Evolutionary conservation across 2,329 filamentous ascomycete genomes (phyloP).

Genomic region (Clarireedia sp.): DNA sequence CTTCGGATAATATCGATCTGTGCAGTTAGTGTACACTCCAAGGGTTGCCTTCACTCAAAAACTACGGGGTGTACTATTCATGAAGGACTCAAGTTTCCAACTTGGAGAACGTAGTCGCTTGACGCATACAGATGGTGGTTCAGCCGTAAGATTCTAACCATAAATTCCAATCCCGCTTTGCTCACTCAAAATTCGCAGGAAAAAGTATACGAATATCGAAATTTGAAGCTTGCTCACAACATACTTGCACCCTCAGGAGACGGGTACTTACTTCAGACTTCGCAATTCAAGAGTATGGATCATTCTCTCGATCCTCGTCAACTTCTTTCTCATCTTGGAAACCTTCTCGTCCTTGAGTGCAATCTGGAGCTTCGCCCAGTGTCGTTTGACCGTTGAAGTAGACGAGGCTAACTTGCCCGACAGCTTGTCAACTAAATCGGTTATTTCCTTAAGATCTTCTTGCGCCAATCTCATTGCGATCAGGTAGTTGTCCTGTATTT

Average conservation of each 20-base stretch:
- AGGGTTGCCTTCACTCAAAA: no score
- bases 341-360: constrained; percentile 10
- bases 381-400: not conserved
- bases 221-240: no score
- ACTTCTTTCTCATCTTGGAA: constrained; percentile 1
- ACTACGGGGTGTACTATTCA: no score
- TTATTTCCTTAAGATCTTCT: constrained; percentile 5
- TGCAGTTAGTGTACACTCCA: not conserved
- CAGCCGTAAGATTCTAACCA: no score
- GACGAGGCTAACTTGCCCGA: not conserved
- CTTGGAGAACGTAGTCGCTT: no score
- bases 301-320: constrained; percentile 6
- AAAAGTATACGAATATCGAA: no score
- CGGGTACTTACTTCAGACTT: not conserved
- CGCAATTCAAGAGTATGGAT: constrained; percentile 6
- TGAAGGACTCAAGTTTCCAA: no score
- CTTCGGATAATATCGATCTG: no score
- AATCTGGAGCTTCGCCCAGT: constrained; percentile 8
- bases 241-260: no score
- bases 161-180: no score
- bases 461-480: constrained; percentile 2
- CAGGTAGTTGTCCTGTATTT: not conserved
- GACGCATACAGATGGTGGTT: no score
- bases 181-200: no score
- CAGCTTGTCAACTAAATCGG: not conserved